These are phyloP conservation scores for Solanum chiquidenum DNA, from an alignment of 257 asterid species.

Conservation along the genomic window DNA sequence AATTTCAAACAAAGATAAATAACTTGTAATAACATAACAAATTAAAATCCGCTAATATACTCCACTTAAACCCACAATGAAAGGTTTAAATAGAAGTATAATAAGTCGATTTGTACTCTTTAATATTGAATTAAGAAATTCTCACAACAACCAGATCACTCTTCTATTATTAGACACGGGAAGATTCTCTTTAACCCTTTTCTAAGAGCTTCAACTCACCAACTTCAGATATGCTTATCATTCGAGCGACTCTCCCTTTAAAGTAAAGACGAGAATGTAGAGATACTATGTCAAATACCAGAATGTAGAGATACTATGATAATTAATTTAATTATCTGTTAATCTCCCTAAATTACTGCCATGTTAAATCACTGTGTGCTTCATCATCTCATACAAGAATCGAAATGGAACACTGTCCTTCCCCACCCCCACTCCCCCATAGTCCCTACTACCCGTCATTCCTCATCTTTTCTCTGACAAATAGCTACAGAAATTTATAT, in stretches of 20 bases:
- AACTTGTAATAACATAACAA: not conserved
- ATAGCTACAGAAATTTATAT: not conserved
- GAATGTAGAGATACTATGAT: not conserved
- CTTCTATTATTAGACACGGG: fast-evolving
- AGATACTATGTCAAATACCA: too few relatives aligned
- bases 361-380: not conserved
- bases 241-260: not conserved
- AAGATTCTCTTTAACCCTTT: not conserved
- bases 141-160: not conserved
- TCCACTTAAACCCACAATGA: not conserved
- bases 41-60: not conserved
- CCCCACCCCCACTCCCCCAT: not conserved
- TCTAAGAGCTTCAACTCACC: not conserved
- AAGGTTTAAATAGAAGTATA: not conserved
- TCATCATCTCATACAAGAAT: not conserved
- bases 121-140: not conserved
- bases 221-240: not conserved
- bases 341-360: not conserved
- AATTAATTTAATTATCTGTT: not conserved
- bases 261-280: too few relatives aligned
- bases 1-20: not conserved
- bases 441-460: not conserved
- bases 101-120: not conserved
- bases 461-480: not conserved
- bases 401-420: not conserved